phyloP scores from a whole-genome alignment of 768 basidiomycete species.

The Pleurotus tuber-regium region DNA sequence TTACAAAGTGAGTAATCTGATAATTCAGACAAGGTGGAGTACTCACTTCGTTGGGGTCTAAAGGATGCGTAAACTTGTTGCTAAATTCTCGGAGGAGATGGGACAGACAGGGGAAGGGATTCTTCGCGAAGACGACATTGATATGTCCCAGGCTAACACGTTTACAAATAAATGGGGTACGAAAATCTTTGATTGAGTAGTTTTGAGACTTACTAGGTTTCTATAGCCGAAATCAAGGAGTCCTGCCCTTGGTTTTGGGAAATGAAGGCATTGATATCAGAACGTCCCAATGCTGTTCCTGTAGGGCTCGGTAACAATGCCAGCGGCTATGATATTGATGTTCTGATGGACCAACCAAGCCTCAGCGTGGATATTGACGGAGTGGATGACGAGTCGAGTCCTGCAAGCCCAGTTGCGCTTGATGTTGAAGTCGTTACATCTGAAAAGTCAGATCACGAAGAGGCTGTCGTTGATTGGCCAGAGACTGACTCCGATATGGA shows the following conservation, averaged over 20 bases:
- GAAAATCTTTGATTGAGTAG: not conserved
- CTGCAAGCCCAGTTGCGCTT: too few relatives aligned
- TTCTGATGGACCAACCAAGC: too few relatives aligned
- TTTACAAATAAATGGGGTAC: slow-evolving; percentile 14
- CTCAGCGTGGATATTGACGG: too few relatives aligned
- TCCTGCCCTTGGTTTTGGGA: slow-evolving; percentile 4
- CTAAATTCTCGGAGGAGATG: not conserved
- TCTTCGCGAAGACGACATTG: slow-evolving; percentile 12
- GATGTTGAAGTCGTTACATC: too few relatives aligned
- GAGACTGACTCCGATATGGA: too few relatives aligned
- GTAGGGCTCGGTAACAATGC: slow-evolving; percentile 16
- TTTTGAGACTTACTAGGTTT: not conserved
- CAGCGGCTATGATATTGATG: not conserved
- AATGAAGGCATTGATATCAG: slow-evolving; percentile 13
- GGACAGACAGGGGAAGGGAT: slow-evolving; percentile 20
- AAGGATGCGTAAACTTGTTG: slow-evolving; percentile 3
- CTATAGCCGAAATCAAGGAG: not conserved
- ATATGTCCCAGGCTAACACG: slow-evolving; percentile 11
- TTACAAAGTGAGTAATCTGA: too few relatives aligned
- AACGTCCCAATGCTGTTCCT: slow-evolving; percentile 17
- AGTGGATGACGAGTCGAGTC: too few relatives aligned
- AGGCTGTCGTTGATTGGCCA: too few relatives aligned
- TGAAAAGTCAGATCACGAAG: too few relatives aligned
- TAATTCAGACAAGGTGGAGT: not conserved
- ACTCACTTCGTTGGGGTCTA: not conserved